Base-by-base conservation (phyloP, 1,284 basidiomycete genomes). In the Papiliotrema laurentii region DNA sequence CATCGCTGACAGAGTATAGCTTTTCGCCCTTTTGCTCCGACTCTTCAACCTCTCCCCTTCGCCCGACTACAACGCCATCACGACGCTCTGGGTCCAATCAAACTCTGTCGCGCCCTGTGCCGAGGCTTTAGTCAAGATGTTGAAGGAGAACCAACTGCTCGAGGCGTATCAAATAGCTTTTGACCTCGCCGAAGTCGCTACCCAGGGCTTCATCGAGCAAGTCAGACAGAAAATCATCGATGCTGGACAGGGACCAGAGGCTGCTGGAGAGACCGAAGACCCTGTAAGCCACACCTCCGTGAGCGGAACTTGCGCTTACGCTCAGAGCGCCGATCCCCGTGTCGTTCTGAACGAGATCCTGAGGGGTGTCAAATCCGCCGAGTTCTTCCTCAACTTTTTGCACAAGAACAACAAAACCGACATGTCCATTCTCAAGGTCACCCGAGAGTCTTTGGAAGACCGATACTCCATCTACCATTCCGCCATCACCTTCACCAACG, bases 401-500 rank as follows among this genome's bases (percentile, higher is more conserved):
- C 87, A 87, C 74, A 84, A 86, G 56, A 92, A 93, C 74, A 94
- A 94, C 74, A 87, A 89, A 67, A 85, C 87, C 49, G 93, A 97
- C 67, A 79, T 91, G 71, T 77, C 88, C 19, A 89, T 97, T 57
- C 77, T 97, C 48, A 93, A 93, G 74, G 84, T 84, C 61, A 93
- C 90, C 40, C 94, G 93, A 79, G 89, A 96, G 46, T 83, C 84
- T 2, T 78, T 97, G n/a, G 93, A 97, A 66, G 81, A 89, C 34
- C 85, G 92, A 35, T 92, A 89, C 33, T 97, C 92, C 18, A 89
- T 97, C 65, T 97, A 93, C 69, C 93, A 97, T 75, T 91, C 88
- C 5, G 90, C 93, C 9, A 81, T 97, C 55, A 92, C 90, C 4
- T 81, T 97, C 51, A 88, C 92, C 69, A 96, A 97, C 69, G 91